These are phyloP conservation scores for Anethum foeniculum DNA, from an alignment of 140 eudicot species.

Conservation along the genomic window DNA sequence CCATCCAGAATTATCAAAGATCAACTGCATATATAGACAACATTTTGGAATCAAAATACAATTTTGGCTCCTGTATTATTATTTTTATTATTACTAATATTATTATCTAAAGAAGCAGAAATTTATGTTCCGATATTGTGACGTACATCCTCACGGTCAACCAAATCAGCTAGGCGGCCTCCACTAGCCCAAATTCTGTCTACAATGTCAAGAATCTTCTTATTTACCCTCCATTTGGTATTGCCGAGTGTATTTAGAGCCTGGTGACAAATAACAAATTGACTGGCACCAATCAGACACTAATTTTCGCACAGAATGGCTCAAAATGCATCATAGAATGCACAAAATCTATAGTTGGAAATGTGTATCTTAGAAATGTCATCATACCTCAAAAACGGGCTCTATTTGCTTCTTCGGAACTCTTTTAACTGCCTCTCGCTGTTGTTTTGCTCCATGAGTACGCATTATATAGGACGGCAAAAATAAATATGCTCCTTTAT, in stretches of 20 bases:
- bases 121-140: neutral
- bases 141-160: constrained; percentile 90
- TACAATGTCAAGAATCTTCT: constrained; percentile 57
- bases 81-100: neutral
- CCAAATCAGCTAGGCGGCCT: constrained; percentile 81
- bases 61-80: neutral
- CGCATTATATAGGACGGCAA: constrained; percentile 93
- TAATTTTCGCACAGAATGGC: neutral
- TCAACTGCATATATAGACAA: neutral
- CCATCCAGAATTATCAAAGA: neutral
- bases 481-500: constrained; percentile 75
- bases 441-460: constrained; percentile 95
- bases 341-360: neutral
- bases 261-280: constrained; percentile 21
- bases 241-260: constrained; percentile 90
- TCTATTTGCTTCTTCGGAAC: constrained; percentile 54
- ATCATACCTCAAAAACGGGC: constrained; percentile 59
- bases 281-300: neutral
- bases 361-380: constrained; percentile 6
- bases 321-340: neutral
- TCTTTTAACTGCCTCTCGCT: constrained; percentile 66
- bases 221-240: constrained; percentile 95
- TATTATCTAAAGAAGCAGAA: neutral
- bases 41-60: neutral
- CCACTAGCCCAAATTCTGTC: constrained; percentile 96